Evolutionary conservation across 768 basidiomycete genomes (phyloP).

Genomic region (Mycena crocata): DNA sequence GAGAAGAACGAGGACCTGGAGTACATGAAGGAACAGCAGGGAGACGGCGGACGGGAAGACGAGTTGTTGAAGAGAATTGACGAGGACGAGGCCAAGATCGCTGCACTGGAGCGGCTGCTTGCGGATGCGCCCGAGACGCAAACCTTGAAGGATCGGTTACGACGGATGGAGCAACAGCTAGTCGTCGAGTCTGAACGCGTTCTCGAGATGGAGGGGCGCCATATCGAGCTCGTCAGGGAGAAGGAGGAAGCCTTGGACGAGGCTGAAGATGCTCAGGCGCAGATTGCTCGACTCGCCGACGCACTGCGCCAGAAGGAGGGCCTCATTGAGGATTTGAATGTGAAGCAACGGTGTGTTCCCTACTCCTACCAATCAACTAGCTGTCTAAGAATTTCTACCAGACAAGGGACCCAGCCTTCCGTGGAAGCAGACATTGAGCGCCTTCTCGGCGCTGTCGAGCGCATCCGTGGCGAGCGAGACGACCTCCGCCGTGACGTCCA

Average conservation of each 20-base stretch:
- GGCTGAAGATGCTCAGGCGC: constrained; percentile 49
- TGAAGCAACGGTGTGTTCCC: constrained; percentile 29
- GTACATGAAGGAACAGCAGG: constrained; percentile 54
- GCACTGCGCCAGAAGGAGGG: constrained; percentile 40
- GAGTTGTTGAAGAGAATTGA: constrained; percentile 75
- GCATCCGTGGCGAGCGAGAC: constrained; percentile 76
- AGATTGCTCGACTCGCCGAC: constrained; percentile 43
- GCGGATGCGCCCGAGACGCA: constrained; percentile 53
- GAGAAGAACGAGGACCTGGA: constrained; percentile 72
- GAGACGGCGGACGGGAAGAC: constrained; percentile 64
- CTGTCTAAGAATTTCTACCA: constrained; percentile 7
- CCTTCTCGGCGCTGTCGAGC: constrained; percentile 71
- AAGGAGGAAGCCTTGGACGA: constrained; percentile 62
- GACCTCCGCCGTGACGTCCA: constrained; percentile 69
- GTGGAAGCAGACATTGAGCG: constrained; percentile 60
- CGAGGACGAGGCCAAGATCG: constrained; percentile 77
- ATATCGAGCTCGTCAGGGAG: constrained; percentile 62
- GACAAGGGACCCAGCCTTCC: constrained; percentile 23
- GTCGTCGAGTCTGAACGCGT: constrained; percentile 55
- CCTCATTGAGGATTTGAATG: constrained; percentile 24
- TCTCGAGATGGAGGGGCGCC: constrained; percentile 54
- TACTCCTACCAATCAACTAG: not conserved
- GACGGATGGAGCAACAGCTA: constrained; percentile 52
- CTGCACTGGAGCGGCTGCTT: constrained; percentile 63
- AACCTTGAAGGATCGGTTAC: constrained; percentile 54